Evolutionary conservation across 495 filamentous ascomycete species (phyloP).

Genomic region (Xylaria scruposa): DNA sequence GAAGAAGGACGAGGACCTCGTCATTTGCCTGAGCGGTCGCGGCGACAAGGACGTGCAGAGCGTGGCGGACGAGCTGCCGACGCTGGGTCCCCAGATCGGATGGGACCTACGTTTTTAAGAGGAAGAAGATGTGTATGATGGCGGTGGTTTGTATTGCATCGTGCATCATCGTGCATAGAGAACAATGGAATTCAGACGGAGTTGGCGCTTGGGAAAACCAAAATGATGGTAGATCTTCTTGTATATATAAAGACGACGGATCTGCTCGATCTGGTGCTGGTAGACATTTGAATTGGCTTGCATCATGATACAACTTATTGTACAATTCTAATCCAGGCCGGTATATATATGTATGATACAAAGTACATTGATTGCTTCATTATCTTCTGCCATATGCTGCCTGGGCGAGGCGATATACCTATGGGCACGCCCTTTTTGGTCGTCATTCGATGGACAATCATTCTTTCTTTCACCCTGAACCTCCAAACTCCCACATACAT

Average conservation of each 20-base stretch:
- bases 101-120: slow-evolving; percentile 86
- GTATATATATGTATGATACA: slow-evolving; percentile 6
- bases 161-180: slow-evolving; percentile 1
- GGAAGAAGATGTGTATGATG: background rate
- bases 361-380: slow-evolving; percentile 26
- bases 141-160: background rate
- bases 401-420: background rate
- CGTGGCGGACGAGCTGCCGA: slow-evolving; percentile 92
- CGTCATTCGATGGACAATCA: background rate
- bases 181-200: slow-evolving; percentile 8
- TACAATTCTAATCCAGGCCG: slow-evolving; percentile 13
- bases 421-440: background rate
- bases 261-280: background rate
- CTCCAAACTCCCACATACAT: background rate
- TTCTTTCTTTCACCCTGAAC: background rate
- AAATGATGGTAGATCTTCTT: background rate
- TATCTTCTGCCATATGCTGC: too few species aligned
- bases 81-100: slow-evolving; percentile 86
- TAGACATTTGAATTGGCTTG: slow-evolving; percentile 19
- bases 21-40: slow-evolving; percentile 91
- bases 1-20: slow-evolving; percentile 84
- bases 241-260: background rate
- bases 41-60: slow-evolving; percentile 99
- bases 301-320: slow-evolving; percentile 23
- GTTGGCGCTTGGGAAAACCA: slow-evolving; percentile 17